Conservation (phyloP, 495 filamentous ascomycete species). For the Trichoderma virens region DNA sequence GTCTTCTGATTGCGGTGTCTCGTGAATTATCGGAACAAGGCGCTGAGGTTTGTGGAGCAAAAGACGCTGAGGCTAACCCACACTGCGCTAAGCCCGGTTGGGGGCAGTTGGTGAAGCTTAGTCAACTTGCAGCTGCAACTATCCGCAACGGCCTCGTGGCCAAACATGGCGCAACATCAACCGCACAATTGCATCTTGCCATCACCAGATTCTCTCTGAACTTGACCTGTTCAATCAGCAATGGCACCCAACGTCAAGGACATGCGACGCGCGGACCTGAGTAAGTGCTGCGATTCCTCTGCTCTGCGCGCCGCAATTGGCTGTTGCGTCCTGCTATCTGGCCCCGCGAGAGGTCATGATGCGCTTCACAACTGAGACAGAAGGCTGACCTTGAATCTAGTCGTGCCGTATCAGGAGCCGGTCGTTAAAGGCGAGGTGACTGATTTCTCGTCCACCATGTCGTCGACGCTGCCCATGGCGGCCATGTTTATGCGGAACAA, state of each 20-base stretch:
- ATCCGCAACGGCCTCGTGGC: conserved; percentile 2
- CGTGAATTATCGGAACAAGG: not conserved
- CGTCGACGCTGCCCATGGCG: conserved; percentile 85
- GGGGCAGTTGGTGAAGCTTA: not conserved
- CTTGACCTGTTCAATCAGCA: too few relatives aligned
- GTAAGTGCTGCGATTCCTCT: conserved; percentile 40
- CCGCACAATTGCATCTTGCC: too few relatives aligned
- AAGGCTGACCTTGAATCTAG: conserved; percentile 29
- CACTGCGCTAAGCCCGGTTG: not conserved
- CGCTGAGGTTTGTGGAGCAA: not conserved
- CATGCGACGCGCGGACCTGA: conserved; percentile 76
- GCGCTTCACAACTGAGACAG: not conserved
- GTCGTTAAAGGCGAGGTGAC: conserved; percentile 33
- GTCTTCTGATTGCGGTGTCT: too few relatives aligned
- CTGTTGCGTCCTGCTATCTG: conserved; percentile 21
- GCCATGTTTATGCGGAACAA: conserved; percentile 89
- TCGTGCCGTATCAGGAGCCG: conserved; percentile 45
- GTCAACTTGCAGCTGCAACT: not conserved
- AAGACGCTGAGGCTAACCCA: not conserved
- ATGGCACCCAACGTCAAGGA: conserved; percentile 72
- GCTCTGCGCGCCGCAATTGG: conserved; percentile 11
- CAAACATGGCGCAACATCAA: not conserved
- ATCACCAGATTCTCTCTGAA: too few relatives aligned
- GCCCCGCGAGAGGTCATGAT: conserved; percentile 2
- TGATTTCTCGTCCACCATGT: conserved; percentile 58